Percentiles rank a stretch among this genome's conserved stretches.
Conservation (phyloP, 2,329 filamentous ascomycete genomes). For the Dactylellina parvicollis region DNA sequence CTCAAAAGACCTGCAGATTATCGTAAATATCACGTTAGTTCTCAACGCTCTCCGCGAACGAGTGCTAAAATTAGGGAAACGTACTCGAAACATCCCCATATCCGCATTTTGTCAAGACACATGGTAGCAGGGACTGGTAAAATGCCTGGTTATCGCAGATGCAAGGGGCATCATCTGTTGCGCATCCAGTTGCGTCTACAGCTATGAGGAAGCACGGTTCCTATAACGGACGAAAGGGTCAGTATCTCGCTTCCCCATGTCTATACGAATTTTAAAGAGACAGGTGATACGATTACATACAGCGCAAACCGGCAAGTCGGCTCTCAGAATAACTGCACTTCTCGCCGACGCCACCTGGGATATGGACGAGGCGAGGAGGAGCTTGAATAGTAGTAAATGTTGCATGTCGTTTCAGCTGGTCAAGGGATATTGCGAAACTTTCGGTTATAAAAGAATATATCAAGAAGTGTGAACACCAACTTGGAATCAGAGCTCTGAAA, state of each 20-base stretch:
- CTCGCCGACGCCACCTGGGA: constrained; percentile 15
- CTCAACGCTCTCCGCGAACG: no score
- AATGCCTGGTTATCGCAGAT: constrained; percentile 40
- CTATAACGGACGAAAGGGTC: constrained; percentile 29
- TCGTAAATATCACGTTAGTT: background rate
- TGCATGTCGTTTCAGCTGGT: constrained; percentile 28
- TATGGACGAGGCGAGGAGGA: constrained; percentile 2
- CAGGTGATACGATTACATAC: constrained; percentile 45
- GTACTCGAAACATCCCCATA: constrained; percentile 36
- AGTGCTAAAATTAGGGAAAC: constrained; percentile 3
- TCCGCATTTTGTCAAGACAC: constrained; percentile 31
- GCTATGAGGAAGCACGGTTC: constrained; percentile 30
- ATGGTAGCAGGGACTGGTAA: constrained; percentile 33
- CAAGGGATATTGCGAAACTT: constrained; percentile 23
- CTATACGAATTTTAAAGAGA: constrained; percentile 1
- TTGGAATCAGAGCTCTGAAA: constrained; percentile 38
- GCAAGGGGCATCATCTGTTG: constrained; percentile 18
- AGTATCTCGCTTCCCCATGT: background rate
- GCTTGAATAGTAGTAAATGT: background rate
- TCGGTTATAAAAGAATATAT: constrained; percentile 25
- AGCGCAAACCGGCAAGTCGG: constrained; percentile 30
- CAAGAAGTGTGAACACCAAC: constrained; percentile 37
- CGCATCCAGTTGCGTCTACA: constrained; percentile 21
- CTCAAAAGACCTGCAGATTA: constrained; percentile 28
- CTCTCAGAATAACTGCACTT: constrained; percentile 17